Evolutionary conservation across 805 yeast species (phyloP).

Genomic region (Lachancea sp.): DNA sequence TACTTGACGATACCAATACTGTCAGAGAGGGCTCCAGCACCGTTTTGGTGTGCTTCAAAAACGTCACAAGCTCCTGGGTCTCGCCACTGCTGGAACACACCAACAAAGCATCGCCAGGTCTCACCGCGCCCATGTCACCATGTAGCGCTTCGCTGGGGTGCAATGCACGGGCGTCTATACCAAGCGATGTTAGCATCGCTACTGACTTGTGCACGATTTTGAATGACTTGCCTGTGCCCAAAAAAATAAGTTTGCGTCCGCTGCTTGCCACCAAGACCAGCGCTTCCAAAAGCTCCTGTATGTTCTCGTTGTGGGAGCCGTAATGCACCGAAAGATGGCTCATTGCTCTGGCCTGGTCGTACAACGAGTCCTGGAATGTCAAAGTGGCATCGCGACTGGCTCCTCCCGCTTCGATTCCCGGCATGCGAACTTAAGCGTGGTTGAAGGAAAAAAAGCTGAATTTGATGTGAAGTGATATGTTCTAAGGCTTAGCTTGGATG

Average conservation of each 20-base stretch:
- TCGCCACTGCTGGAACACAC: constrained; percentile 74
- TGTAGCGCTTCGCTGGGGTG: constrained; percentile 89
- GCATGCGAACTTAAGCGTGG: no score
- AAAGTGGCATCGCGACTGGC: neutral
- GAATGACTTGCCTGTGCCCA: constrained; percentile 82
- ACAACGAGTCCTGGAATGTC: constrained; percentile 14
- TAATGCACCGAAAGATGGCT: constrained; percentile 16
- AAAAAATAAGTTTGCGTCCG: constrained; percentile 61
- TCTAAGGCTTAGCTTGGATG: no score
- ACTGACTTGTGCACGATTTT: constrained; percentile 73
- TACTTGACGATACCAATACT: constrained; percentile 15
- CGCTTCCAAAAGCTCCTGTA: constrained; percentile 5
- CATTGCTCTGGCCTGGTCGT: constrained; percentile 17
- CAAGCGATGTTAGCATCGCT: constrained; percentile 77
- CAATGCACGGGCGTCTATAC: constrained; percentile 56
- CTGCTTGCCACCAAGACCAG: constrained; percentile 34
- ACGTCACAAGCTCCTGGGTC: constrained; percentile 62
- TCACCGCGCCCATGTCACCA: constrained; percentile 78
- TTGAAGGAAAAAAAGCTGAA: no score
- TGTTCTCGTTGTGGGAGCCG: constrained; percentile 6
- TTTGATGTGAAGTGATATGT: no score
- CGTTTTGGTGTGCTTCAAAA: constrained; percentile 17
- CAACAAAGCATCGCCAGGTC: constrained; percentile 48
- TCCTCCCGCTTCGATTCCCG: neutral
- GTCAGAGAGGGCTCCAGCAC: constrained; percentile 5